Evolutionary conservation across 108 stramenopile genomes (phyloP).

Genomic region (Seminavis robusta): DNA sequence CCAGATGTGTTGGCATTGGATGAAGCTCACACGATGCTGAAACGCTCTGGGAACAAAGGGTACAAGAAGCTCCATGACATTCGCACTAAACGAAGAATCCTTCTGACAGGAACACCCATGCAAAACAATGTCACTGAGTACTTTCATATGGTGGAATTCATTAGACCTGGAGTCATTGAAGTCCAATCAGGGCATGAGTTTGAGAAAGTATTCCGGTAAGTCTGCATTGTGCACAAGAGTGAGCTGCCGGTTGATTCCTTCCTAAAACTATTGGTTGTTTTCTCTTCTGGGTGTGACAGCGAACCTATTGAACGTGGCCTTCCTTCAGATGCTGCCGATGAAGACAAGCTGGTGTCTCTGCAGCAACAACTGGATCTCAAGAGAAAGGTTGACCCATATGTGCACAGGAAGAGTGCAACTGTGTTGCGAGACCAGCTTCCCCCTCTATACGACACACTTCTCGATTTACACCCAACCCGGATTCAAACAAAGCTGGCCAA

Average conservation of each 20-base stretch:
- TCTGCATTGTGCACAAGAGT: slow-evolving; percentile 42
- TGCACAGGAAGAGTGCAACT: slow-evolving; percentile 51
- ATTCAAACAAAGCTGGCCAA: slow-evolving; percentile 47
- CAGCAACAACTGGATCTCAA: slow-evolving; percentile 21
- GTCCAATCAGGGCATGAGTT: slow-evolving; percentile 37
- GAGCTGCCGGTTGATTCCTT: too few relatives aligned
- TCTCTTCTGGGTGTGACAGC: too few relatives aligned
- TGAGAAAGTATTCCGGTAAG: slow-evolving; percentile 45
- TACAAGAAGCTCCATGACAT: slow-evolving; percentile 41
- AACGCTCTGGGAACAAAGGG: slow-evolving; percentile 33
- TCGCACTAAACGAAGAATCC: slow-evolving; percentile 45
- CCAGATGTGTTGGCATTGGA: slow-evolving; percentile 62
- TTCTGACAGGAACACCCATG: slow-evolving; percentile 60
- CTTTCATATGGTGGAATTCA: slow-evolving; percentile 56
- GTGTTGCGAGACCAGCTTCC: slow-evolving; percentile 51
- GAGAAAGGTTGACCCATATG: slow-evolving; percentile 34
- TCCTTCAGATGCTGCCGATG: slow-evolving; percentile 12
- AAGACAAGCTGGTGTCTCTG: neutral
- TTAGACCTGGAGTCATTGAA: slow-evolving; percentile 57
- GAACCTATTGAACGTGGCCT: too few relatives aligned
- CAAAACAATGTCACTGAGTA: slow-evolving; percentile 59
- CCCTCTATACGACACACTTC: slow-evolving; percentile 49
- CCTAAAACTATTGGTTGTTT: too few relatives aligned
- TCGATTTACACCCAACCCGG: slow-evolving; percentile 62
- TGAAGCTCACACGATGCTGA: slow-evolving; percentile 74